Evolutionary conservation across 2,329 filamentous ascomycete species (phyloP).

Genomic region (Elsinoe necatrix): DNA sequence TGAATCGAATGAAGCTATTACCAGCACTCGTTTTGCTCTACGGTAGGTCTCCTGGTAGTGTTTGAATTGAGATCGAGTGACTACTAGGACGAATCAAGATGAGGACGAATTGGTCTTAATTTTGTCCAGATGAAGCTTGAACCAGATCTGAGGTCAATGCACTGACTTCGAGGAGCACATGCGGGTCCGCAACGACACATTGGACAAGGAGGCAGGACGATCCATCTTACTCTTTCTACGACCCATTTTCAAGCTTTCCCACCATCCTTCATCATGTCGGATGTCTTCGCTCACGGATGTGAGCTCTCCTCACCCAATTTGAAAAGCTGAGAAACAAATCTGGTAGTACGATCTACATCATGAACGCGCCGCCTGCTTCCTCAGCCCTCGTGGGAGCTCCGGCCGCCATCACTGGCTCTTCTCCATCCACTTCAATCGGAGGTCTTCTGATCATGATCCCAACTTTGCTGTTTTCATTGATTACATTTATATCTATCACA

Average conservation of each 20-base stretch:
- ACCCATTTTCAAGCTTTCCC: not conserved
- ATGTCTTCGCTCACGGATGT: not conserved
- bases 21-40: too few species aligned
- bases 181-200: too few species aligned
- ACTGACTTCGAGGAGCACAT: too few species aligned
- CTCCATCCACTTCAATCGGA: constrained; percentile 21
- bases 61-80: too few species aligned
- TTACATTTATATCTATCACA: constrained; percentile 80
- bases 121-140: not conserved
- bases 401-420: constrained; percentile 4
- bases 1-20: too few species aligned
- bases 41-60: too few species aligned
- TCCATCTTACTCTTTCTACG: not conserved
- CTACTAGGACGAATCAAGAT: too few species aligned
- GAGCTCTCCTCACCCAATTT: not conserved
- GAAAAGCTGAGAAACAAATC: not conserved
- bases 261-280: not conserved
- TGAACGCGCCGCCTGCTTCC: not conserved
- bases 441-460: constrained; percentile 41
- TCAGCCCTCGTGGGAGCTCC: not conserved
- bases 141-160: not conserved
- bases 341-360: not conserved
- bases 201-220: too few species aligned
- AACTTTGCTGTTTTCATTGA: constrained; percentile 62
- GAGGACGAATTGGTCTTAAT: too few species aligned